Evolutionary conservation across 805 yeast species (phyloP).

Genomic region (Cyberlindnera bimundalis): DNA sequence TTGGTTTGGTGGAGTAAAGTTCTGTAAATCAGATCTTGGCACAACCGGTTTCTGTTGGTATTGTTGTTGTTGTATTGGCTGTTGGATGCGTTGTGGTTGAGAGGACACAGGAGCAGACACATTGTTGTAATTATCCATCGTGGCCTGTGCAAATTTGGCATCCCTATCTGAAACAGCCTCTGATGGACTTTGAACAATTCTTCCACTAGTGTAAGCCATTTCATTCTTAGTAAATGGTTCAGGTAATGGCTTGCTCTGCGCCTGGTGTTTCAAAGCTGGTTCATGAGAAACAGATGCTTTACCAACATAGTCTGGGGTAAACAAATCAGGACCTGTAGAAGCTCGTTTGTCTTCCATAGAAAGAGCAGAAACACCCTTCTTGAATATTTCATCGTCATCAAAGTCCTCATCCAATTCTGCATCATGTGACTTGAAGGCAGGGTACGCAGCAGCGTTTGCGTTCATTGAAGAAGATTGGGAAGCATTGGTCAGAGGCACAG

Average conservation of each 20-base stretch:
- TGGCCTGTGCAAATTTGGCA: slow-evolving; percentile 9
- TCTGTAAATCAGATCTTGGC: slow-evolving; percentile 26
- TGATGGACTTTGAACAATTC: slow-evolving; percentile 18
- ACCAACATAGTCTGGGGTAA: slow-evolving; percentile 28
- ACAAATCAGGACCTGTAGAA: slow-evolving; percentile 15
- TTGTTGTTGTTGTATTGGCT: not conserved
- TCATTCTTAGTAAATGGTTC: slow-evolving; percentile 15
- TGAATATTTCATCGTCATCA: slow-evolving; percentile 28
- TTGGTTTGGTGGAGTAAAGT: slow-evolving; percentile 19
- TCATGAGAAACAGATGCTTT: slow-evolving; percentile 11
- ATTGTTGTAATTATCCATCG: not conserved
- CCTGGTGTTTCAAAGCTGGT: slow-evolving; percentile 15
- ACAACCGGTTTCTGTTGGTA: slow-evolving; percentile 10
- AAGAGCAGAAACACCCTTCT: slow-evolving; percentile 24
- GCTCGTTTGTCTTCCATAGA: slow-evolving; percentile 9
- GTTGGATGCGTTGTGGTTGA: slow-evolving; percentile 5
- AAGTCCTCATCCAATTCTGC: slow-evolving; percentile 26
- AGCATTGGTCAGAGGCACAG: not conserved
- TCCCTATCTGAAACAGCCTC: slow-evolving; percentile 10
- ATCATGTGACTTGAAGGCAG: slow-evolving; percentile 5
- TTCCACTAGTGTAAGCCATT: slow-evolving; percentile 24
- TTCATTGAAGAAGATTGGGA: slow-evolving; percentile 1
- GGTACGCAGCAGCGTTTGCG: slow-evolving; percentile 14
- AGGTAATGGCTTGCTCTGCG: slow-evolving; percentile 17
- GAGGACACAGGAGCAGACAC: not conserved